phyloP scores from a whole-genome alignment of 257 asterid genomes.

The Thymus mandschuricus region DNA sequence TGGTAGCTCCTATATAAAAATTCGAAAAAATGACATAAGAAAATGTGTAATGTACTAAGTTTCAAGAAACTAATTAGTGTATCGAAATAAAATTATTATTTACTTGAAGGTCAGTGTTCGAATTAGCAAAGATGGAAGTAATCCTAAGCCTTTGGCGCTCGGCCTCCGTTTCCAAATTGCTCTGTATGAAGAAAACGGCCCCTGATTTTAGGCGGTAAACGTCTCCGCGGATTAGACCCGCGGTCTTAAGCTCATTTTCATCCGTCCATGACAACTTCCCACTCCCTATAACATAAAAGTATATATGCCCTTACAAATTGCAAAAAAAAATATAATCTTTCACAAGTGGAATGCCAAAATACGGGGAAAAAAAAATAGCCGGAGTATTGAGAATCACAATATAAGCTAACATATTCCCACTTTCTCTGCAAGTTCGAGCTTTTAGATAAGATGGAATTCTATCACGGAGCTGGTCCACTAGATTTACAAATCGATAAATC shows the following conservation, averaged over 20 bases:
- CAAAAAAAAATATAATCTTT: too few relatives aligned
- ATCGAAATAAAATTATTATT: background rate
- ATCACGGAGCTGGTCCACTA: too few relatives aligned
- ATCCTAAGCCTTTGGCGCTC: conserved; percentile 65
- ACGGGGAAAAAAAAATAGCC: too few relatives aligned
- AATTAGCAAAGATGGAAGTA: conserved; percentile 61
- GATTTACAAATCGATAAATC: too few relatives aligned
- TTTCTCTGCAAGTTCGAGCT: too few relatives aligned
- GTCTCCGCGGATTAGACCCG: conserved; percentile 60
- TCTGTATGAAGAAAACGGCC: conserved; percentile 64
- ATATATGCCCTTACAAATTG: too few relatives aligned
- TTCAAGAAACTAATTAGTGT: background rate
- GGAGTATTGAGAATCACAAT: too few relatives aligned
- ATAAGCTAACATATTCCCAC: too few relatives aligned
- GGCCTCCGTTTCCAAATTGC: conserved; percentile 53
- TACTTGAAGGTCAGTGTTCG: conserved; percentile 45
- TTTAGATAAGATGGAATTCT: too few relatives aligned
- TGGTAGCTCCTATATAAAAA: conserved; percentile 44
- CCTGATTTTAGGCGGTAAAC: conserved; percentile 60
- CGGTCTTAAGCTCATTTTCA: conserved; percentile 42
- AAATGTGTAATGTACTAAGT: too few relatives aligned
- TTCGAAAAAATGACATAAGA: background rate
- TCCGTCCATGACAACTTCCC: conserved; percentile 72
- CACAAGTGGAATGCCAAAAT: too few relatives aligned
- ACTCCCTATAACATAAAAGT: conserved; percentile 48